phyloP scores from a whole-genome alignment of 768 basidiomycete species.

The Omphalotus guepiniiformis region DNA sequence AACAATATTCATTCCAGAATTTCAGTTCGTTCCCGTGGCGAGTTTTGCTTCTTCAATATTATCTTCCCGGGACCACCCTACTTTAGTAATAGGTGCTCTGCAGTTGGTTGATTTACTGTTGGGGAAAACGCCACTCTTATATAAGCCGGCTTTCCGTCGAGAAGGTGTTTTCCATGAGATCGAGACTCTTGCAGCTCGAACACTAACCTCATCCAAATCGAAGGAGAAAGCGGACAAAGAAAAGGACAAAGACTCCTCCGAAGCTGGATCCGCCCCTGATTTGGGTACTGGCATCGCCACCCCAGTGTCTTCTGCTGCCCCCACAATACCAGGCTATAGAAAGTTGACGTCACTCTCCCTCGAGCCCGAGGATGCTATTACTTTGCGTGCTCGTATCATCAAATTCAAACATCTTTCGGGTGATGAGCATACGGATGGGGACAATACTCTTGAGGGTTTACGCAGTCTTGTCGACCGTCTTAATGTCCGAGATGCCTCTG shows the following conservation, averaged over 20 bases:
- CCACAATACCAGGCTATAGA: slow-evolving; percentile 60
- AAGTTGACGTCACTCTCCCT: slow-evolving; percentile 64
- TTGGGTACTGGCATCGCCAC: slow-evolving; percentile 39
- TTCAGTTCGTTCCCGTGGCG: slow-evolving; percentile 87
- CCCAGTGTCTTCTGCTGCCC: slow-evolving; percentile 33
- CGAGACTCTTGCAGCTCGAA: slow-evolving; percentile 64
- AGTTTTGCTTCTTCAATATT: slow-evolving; percentile 93
- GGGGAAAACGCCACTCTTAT: slow-evolving; percentile 76
- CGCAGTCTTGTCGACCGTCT: slow-evolving; percentile 63
- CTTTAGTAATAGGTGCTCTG: slow-evolving; percentile 81
- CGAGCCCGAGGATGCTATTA: slow-evolving; percentile 89
- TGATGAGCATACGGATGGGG: slow-evolving; percentile 51
- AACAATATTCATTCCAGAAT: slow-evolving; percentile 11
- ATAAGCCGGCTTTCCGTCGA: slow-evolving; percentile 84
- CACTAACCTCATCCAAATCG: slow-evolving; percentile 49
- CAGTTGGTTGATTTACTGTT: slow-evolving; percentile 93
- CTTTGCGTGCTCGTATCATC: slow-evolving; percentile 86
- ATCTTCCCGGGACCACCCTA: slow-evolving; percentile 87
- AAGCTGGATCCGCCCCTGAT: slow-evolving; percentile 15
- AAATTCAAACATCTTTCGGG: slow-evolving; percentile 72
- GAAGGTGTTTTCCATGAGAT: slow-evolving; percentile 98
- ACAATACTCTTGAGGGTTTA: slow-evolving; percentile 61
- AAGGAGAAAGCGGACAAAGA: slow-evolving; percentile 28
- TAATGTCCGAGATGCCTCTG: slow-evolving; percentile 47
- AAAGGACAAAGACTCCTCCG: slow-evolving; percentile 33